These are phyloP conservation scores for Talaromyces piceae DNA, from an alignment of 2,329 filamentous ascomycete species.

Conservation along the genomic window DNA sequence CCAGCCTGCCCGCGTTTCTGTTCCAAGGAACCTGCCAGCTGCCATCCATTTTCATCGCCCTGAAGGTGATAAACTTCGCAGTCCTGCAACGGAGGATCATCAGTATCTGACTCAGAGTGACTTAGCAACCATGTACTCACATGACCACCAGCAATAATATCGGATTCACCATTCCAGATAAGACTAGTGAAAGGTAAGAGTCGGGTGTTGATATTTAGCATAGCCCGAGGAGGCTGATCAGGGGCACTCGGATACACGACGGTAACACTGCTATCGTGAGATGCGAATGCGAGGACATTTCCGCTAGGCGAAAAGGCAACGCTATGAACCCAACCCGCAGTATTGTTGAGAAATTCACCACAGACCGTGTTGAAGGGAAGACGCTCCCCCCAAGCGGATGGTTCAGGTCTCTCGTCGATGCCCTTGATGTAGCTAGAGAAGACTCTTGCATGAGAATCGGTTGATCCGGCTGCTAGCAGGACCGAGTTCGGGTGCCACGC, in stretches of 20 bases:
- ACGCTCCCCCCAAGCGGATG: slow-evolving; percentile 87
- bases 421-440: slow-evolving; percentile 97
- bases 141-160: slow-evolving; percentile 93
- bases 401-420: slow-evolving; percentile 75
- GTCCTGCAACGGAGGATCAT: slow-evolving; percentile 36
- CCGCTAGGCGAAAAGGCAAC: slow-evolving; percentile 90
- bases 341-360: slow-evolving; percentile 92
- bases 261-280: slow-evolving; percentile 93
- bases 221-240: slow-evolving; percentile 82
- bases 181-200: slow-evolving; percentile 86
- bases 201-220: slow-evolving; percentile 83
- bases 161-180: slow-evolving; percentile 83
- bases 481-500: slow-evolving; percentile 98
- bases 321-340: slow-evolving; percentile 92
- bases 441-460: slow-evolving; percentile 90
- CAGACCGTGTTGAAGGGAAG: slow-evolving; percentile 98
- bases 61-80: slow-evolving; percentile 84
- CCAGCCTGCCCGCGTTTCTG: slow-evolving; percentile 55
- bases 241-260: slow-evolving; percentile 90
- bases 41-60: slow-evolving; percentile 73
- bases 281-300: slow-evolving; percentile 85
- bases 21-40: slow-evolving; percentile 74
- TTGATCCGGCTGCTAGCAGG: slow-evolving; percentile 88
- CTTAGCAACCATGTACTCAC: slow-evolving; percentile 32
- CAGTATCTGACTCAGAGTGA: background rate